Percentiles rank a stretch among this genome's conserved stretches.
Evolutionary conservation across 2,329 filamentous ascomycete genomes (phyloP).

Genomic region (Colletotrichum lindemuthianum): DNA sequence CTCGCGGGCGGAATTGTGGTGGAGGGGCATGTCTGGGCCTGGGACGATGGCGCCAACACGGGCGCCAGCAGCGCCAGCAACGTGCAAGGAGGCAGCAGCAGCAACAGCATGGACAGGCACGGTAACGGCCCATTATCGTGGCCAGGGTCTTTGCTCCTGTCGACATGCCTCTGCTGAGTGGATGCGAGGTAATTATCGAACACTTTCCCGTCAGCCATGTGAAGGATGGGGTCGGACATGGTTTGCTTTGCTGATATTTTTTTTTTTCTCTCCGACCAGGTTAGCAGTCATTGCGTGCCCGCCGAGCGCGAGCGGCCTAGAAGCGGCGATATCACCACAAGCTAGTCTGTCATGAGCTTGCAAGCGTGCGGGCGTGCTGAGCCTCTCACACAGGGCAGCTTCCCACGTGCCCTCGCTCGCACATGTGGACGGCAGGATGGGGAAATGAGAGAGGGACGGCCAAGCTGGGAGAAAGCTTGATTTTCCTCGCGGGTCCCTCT

Average conservation of each 20-base stretch:
- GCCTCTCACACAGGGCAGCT: constrained; percentile 29
- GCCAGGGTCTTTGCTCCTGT: background rate
- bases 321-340: constrained; percentile 16
- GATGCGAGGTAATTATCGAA: background rate
- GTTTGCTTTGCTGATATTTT: too few species aligned
- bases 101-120: constrained; percentile 1
- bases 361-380: background rate
- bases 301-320: constrained; percentile 10
- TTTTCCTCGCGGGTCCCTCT: constrained; percentile 9
- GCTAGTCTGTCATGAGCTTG: constrained; percentile 1
- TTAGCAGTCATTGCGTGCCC: background rate
- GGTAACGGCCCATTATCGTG: constrained; percentile 15
- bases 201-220: too few species aligned
- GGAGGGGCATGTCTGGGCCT: background rate
- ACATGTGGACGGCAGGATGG: constrained; percentile 22
- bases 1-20: background rate
- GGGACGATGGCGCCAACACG: background rate
- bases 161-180: constrained; percentile 6
- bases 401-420: constrained; percentile 28
- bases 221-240: too few species aligned
- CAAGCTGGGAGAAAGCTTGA: constrained; percentile 33
- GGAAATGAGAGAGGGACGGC: constrained; percentile 18
- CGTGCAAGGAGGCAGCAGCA: background rate
- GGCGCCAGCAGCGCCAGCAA: background rate
- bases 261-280: constrained; percentile 7